A percentile compares a stretch with the other conserved stretches of the same genome.
Conservation (phyloP, 148 eudicot species). For the Amaranthus cruentus region DNA sequence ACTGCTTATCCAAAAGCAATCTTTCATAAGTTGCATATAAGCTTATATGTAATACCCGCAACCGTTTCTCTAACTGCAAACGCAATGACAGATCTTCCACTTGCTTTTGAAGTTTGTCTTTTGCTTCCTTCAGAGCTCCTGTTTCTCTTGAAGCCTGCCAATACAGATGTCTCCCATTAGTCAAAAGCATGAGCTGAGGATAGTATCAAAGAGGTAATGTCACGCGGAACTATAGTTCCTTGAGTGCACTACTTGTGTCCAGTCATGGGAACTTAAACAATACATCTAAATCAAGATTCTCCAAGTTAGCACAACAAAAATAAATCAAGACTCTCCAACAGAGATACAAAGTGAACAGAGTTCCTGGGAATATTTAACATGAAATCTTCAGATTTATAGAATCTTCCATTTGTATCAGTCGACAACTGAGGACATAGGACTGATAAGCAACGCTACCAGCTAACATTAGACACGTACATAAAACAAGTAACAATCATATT, state of each 20-base stretch:
- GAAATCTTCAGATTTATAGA: not conserved
- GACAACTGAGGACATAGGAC: not conserved
- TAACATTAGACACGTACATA: not conserved
- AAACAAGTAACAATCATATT: constrained; percentile 10
- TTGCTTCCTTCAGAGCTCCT: constrained; percentile 97
- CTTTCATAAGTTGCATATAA: constrained; percentile 5
- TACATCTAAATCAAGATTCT: constrained; percentile 1
- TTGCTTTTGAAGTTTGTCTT: constrained; percentile 94
- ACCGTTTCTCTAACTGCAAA: constrained; percentile 85
- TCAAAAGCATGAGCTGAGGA: constrained; percentile 6
- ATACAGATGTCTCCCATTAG: constrained; percentile 14
- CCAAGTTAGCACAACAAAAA: not conserved
- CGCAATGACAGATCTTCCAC: constrained; percentile 97
- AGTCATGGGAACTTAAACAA: not conserved
- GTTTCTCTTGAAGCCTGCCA: constrained; percentile 94
- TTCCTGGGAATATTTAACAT: not conserved
- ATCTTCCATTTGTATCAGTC: not conserved
- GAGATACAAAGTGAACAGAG: not conserved
- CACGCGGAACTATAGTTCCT: not conserved
- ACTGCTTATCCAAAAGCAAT: constrained; percentile 3
- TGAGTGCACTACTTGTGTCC: not conserved
- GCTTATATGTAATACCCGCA: constrained; percentile 50
- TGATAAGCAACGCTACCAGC: constrained; percentile 1
- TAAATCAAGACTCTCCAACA: not conserved
- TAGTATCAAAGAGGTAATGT: constrained; percentile 4